These are phyloP conservation scores for Tylopilus subfusipes DNA, from an alignment of 768 basidiomycete genomes.

Conservation along the genomic window DNA sequence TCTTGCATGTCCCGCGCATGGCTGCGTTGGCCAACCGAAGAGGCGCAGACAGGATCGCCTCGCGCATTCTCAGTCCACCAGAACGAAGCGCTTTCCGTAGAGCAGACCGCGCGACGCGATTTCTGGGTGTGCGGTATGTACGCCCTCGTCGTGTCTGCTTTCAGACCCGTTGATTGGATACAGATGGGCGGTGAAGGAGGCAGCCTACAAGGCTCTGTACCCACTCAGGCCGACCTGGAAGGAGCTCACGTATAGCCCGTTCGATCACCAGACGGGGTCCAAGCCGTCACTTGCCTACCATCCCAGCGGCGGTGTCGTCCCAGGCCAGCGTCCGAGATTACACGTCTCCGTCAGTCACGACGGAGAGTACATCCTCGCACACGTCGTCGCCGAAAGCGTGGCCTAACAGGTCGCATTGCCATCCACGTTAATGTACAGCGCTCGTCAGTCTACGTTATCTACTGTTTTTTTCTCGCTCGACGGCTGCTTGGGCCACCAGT, in stretches of 20 bases:
- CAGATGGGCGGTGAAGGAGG: constrained; percentile 85
- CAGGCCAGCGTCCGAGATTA: constrained; percentile 26
- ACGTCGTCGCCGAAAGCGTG: constrained; percentile 62
- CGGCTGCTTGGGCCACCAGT: constrained; percentile 51
- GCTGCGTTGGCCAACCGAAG: constrained; percentile 49
- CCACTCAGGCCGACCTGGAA: constrained; percentile 73
- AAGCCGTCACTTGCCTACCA: constrained; percentile 42
- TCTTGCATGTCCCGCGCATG: constrained; percentile 69
- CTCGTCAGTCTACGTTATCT: constrained; percentile 20
- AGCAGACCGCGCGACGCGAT: constrained; percentile 36
- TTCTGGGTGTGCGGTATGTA: constrained; percentile 68
- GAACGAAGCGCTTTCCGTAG: constrained; percentile 39
- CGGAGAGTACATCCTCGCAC: constrained; percentile 69
- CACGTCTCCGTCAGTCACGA: constrained; percentile 82
- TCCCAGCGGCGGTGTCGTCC: background rate
- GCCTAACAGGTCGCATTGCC: background rate
- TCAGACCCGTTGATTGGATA: background rate
- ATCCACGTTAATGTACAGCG: constrained; percentile 2
- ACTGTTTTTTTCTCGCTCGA: constrained; percentile 9
- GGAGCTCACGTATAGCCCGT: constrained; percentile 52
- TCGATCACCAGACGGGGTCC: constrained; percentile 32
- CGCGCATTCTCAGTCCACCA: constrained; percentile 56
- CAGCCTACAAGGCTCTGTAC: constrained; percentile 81
- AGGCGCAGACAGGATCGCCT: constrained; percentile 44
- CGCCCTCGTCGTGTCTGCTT: background rate